These are phyloP conservation scores for Komagataella phaffii DNA, from an alignment of 805 yeast genomes.

Conservation along the genomic window DNA sequence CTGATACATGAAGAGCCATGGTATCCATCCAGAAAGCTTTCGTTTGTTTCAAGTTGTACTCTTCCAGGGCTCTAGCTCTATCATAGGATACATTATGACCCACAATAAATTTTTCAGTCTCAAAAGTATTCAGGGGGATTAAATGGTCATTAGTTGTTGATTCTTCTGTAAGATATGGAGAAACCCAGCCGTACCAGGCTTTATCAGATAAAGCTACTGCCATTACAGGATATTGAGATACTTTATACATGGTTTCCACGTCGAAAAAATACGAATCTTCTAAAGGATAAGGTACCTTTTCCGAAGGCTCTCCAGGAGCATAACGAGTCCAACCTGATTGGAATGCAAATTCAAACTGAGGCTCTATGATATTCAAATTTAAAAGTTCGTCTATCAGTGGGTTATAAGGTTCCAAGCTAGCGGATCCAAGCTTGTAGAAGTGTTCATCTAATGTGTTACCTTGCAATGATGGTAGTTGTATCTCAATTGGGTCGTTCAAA, in stretches of 20 bases:
- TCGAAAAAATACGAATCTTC: slow-evolving; percentile 76
- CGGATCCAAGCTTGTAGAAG: slow-evolving; percentile 56
- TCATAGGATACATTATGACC: slow-evolving; percentile 92
- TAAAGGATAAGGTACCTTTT: slow-evolving; percentile 48
- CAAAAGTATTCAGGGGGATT: slow-evolving; percentile 55
- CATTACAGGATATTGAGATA: slow-evolving; percentile 60
- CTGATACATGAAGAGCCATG: slow-evolving; percentile 85
- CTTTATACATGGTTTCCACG: slow-evolving; percentile 73
- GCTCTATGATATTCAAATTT: slow-evolving; percentile 18
- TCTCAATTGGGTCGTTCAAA: slow-evolving; percentile 40
- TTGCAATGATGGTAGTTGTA: slow-evolving; percentile 55
- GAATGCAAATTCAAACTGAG: slow-evolving; percentile 33
- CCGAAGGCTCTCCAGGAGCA: slow-evolving; percentile 36
- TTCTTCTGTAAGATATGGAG: slow-evolving; percentile 62
- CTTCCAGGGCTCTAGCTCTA: slow-evolving; percentile 76
- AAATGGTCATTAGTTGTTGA: slow-evolving; percentile 42
- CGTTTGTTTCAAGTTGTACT: slow-evolving; percentile 54
- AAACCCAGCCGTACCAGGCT: slow-evolving; percentile 94
- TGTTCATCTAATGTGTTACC: slow-evolving; percentile 77
- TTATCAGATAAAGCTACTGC: slow-evolving; percentile 65
- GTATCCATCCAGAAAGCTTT: slow-evolving; percentile 80
- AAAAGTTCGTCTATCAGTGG: slow-evolving; percentile 33
- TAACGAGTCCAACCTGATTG: slow-evolving; percentile 78
- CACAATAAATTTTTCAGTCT: slow-evolving; percentile 43
- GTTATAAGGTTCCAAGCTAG: slow-evolving; percentile 47